Percentiles rank a stretch among this genome's conserved stretches.
phyloP scores from a whole-genome alignment of 2,329 filamentous ascomycete species.

The Xylariaceae sp. region DNA sequence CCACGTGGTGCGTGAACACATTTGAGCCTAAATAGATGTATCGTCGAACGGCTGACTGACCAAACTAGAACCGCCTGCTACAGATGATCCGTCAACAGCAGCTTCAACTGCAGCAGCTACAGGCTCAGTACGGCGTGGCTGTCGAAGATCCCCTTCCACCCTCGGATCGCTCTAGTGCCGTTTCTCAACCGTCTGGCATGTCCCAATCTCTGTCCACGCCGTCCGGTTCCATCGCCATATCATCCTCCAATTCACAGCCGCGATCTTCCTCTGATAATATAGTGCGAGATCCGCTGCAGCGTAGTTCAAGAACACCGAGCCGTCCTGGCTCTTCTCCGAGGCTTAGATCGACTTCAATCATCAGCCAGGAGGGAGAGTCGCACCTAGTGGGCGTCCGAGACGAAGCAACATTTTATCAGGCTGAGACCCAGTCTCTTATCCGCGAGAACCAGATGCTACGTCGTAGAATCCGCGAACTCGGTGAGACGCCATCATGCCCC shows the following conservation, averaged over 20 bases:
- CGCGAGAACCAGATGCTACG: constrained; percentile 81
- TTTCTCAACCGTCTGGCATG: constrained; percentile 33
- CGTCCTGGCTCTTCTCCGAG: constrained; percentile 50
- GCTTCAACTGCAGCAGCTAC: constrained; percentile 59
- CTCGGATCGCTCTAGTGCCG: constrained; percentile 41
- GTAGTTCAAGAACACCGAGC: constrained; percentile 55
- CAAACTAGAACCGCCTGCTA: constrained; percentile 63
- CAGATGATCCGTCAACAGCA: constrained; percentile 74
- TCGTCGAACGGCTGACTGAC: neutral
- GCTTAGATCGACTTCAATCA: constrained; percentile 53
- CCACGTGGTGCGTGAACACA: constrained; percentile 55
- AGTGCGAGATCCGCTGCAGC: constrained; percentile 50
- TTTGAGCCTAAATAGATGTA: neutral
- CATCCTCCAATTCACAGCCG: constrained; percentile 44
- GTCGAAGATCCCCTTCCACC: constrained; percentile 46
- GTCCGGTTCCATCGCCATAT: constrained; percentile 46
- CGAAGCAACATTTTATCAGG: constrained; percentile 74
- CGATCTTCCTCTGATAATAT: constrained; percentile 54
- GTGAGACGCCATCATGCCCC: constrained; percentile 36
- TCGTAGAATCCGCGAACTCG: constrained; percentile 66
- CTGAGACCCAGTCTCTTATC: constrained; percentile 71
- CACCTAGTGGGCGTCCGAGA: constrained; percentile 61
- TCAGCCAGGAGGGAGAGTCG: constrained; percentile 54
- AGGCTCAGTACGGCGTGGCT: constrained; percentile 42
- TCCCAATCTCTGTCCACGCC: constrained; percentile 34